Base-by-base conservation (phyloP, 768 basidiomycete species). In the Tylopilus cervinicoccineus region DNA sequence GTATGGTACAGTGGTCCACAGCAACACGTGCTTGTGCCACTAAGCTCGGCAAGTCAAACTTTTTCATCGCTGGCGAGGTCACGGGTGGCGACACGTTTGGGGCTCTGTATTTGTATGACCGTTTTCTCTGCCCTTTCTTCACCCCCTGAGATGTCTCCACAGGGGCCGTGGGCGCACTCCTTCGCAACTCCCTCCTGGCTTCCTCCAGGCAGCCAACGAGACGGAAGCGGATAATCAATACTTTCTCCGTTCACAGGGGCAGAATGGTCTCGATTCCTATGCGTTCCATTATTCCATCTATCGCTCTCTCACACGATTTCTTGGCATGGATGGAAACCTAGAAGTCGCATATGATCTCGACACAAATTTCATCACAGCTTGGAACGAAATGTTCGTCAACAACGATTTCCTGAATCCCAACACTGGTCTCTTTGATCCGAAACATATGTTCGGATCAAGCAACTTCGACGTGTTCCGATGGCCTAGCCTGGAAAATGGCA, bases 221-320 rank as follows among this genome's bases (percentile, higher is more conserved):
- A 86, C 83, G 9, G 62, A 77, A 6, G 45, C 62, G 16, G 72
- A 87, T 48, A 73, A 79, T 52, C 78, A 88, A 65, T 95, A 80
- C 66, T 96, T 95, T 72, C 72, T 95, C 38, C 86, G 93, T 20
- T 74, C 83, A 9, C 72, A 76, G 14, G 72, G 73, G 6, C 60
- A 75, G 17, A 81, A 79, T 50, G 86, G 70, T 20, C 73, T 96
- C 42, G 93, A 96, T 58, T 73, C 75, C 29, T 82, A 83, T 39
- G 93, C 93, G 1, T 95, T 95, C 75, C 93, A 96, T 66, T 96
- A 95, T 66, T 95, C 93, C 38, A 85, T 86, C 46, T 95, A 96
- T 63, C 93, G 93, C 50, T 72, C 87, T 3, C 70, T 95, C 44
- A 72, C 84, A 26, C 88, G 93, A 42, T 91, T 93, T 73, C 76